Base-by-base conservation (phyloP, 768 basidiomycete genomes). In the Agaricus blazei region DNA sequence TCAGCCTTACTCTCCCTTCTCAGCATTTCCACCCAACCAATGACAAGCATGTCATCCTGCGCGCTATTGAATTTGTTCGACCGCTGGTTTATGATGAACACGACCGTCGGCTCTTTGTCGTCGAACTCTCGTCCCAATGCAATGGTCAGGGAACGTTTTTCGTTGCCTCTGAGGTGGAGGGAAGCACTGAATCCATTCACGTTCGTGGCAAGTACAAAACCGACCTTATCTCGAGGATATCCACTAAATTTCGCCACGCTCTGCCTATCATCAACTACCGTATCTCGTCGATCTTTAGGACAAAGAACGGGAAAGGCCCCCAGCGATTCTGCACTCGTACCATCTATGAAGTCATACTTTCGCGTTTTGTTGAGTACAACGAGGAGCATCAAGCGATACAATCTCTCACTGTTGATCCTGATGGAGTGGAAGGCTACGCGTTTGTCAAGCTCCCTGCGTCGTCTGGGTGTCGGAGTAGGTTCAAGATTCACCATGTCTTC, bases 321-420 rank as follows among this genome's bases (percentile, higher is more conserved):
- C 82, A 85, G 64, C 73, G 73, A 0, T 84, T 86, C 65, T 77
- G 75, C 2, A 73, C 77, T 19, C 79, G 77, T 37, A 81, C 80
- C 0, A 67, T 76, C 0, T 90, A 90, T 63, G 79, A 87, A 41
- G 72, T 83, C 37, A 78, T 88, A 48, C 88, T 89, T 60, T 77
- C 86, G 23, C 80, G 84, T 6, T 74, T 89, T 45, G 87, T 90
- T 26, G 73, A 78, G 14, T 90, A 90, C 60, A 73, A 78, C 1
- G 65, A 72, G 34, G 67, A 72, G 28, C 88, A 84, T 64, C 85
- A 77, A 26, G 77, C 81, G 12, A 78, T 90, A 53, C 72, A 75
- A 55, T 75, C 75, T 0, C 67, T 90, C 31, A 75, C 75, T 4
- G 70, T 88, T 52, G 69, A 74, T 49, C 51, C 73, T 2, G 69